Evolutionary conservation across 2,329 filamentous ascomycete genomes (phyloP), one percentile per base, ranked within the genome.

Genomic region (Cordyceps militaris): DNA sequence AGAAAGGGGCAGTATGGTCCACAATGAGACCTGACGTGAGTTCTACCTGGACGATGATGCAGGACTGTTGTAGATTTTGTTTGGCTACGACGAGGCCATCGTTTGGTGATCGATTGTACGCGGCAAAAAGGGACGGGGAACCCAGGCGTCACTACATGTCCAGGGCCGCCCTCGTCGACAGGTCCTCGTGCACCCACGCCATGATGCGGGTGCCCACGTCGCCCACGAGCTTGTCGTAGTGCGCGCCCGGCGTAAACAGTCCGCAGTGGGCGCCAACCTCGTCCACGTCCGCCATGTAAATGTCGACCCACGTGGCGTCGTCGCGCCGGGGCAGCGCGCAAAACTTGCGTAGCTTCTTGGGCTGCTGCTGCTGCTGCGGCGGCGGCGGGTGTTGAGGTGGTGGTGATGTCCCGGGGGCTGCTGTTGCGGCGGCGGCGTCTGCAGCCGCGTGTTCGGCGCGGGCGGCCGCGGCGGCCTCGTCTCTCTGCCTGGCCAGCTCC

Each of bases 221-320:
- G 0, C 85, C 86, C n/a, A 93, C 84, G n/a, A 93, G 73, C 61
- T 73, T 74, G 64, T 91, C 87, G 66, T 94, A 93, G 58, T 89
- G 86, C 60, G 84, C 79, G 7, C 87, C 85, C 13, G 84, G 73
- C 46, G 89, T 82, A 73, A 96, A 96, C 53, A 96, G 74, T 0
- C 88, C 86, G 61, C 89, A 93, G 69, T 96, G 91, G 10, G 91
- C 92, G 7, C 83, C 85, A 1, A 96, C 88, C 70, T 96, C 89
- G 67, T 96, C 91, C 60, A 94, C 84, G 54, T 84, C 85, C 59
- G 87, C 81, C 88, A 97, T 94, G 65, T 85, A 86, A 3, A 96
- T 81, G 46, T 86, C 79, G 1, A 91, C 75, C 91, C 92, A 96
- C 16, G 85, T 82, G 4, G 80, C 74, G 68, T 96, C 90, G 44